A percentile compares a stretch with the other conserved stretches of the same genome.
phyloP scores from a whole-genome alignment of 2,329 filamentous ascomycete genomes.

The Phialophora verrucosa region DNA sequence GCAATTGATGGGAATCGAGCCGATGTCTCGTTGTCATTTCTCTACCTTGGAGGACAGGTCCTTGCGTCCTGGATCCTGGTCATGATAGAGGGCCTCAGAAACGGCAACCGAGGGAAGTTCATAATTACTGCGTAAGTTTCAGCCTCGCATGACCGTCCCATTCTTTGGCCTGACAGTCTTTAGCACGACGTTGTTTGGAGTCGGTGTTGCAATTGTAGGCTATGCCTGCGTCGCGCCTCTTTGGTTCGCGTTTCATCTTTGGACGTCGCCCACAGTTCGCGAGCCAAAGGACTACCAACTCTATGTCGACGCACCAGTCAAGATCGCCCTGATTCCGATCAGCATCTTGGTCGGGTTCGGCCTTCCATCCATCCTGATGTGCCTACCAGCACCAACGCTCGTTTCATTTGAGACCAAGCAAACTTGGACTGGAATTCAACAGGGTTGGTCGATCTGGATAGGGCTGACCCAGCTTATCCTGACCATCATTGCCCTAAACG shows the following conservation, averaged over 20 bases:
- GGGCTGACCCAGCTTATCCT: slow-evolving; percentile 48
- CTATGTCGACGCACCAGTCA: slow-evolving; percentile 41
- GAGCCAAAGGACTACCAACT: slow-evolving; percentile 46
- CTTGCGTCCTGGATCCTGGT: slow-evolving; percentile 52
- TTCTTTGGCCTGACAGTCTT: slow-evolving; percentile 20
- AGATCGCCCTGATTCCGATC: slow-evolving; percentile 48
- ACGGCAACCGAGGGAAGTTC: slow-evolving; percentile 50
- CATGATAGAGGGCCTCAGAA: slow-evolving; percentile 53
- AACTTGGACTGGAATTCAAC: slow-evolving; percentile 57
- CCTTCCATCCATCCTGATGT: slow-evolving; percentile 53
- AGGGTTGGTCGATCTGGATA: slow-evolving; percentile 57
- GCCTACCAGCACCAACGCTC: slow-evolving; percentile 49
- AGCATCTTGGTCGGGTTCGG: slow-evolving; percentile 53
- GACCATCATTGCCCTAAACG: slow-evolving; percentile 39
- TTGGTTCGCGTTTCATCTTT: slow-evolving; percentile 52
- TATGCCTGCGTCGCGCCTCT: slow-evolving; percentile 54
- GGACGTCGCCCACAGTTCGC: slow-evolving; percentile 49
- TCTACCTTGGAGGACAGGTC: slow-evolving; percentile 50
- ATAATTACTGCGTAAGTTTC: slow-evolving; percentile 25
- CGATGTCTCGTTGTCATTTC: slow-evolving; percentile 45
- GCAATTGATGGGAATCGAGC: slow-evolving; percentile 48
- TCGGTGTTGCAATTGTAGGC: slow-evolving; percentile 51
- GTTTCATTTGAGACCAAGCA: slow-evolving; percentile 54
- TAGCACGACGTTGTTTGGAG: slow-evolving; percentile 48
- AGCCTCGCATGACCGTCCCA: background rate